Percentiles rank a stretch among this genome's conserved stretches.
These are phyloP conservation scores for Veloporphyrellus conicus DNA, from an alignment of 1,284 basidiomycete species.

Conservation along the genomic window DNA sequence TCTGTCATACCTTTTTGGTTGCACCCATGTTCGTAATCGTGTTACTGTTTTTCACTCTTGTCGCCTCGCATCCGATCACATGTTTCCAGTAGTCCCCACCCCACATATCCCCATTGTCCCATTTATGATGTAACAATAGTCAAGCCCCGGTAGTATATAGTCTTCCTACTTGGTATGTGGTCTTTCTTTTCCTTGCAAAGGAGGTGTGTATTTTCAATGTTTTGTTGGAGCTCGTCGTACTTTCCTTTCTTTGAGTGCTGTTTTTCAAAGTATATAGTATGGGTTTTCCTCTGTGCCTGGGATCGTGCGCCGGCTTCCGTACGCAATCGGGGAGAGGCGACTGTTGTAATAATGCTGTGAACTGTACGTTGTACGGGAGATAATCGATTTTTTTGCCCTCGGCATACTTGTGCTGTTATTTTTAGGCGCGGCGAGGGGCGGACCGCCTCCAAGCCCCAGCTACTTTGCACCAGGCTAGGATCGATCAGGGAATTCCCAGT, in stretches of 20 bases:
- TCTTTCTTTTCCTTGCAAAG: too few species aligned
- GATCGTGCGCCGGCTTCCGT: slow-evolving; percentile 13
- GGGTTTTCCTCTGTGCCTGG: neutral
- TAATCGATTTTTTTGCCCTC: neutral
- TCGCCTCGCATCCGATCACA: slow-evolving; percentile 22
- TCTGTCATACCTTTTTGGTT: slow-evolving; percentile 16
- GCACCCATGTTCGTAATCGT: slow-evolving; percentile 10
- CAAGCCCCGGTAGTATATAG: slow-evolving; percentile 30
- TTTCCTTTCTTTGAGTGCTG: slow-evolving; percentile 7
- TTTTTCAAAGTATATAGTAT: slow-evolving; percentile 13
- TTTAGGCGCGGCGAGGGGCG: neutral
- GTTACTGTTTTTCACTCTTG: slow-evolving; percentile 2
- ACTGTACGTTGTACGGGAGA: neutral
- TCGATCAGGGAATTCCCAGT: too few species aligned
- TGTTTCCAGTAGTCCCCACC: slow-evolving; percentile 23
- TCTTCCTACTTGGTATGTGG: slow-evolving; percentile 13
- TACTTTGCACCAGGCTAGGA: neutral
- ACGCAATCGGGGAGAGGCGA: neutral
- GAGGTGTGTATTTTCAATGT: neutral
- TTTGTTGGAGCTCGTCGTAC: neutral
- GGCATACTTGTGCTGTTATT: neutral
- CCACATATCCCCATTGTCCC: slow-evolving; percentile 25
- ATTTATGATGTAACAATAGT: slow-evolving; percentile 36
- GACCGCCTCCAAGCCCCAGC: too few species aligned
- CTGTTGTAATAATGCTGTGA: slow-evolving; percentile 7